Evolutionary conservation across 805 yeast species (phyloP).

Genomic region (Monosporozyma aerobia): DNA sequence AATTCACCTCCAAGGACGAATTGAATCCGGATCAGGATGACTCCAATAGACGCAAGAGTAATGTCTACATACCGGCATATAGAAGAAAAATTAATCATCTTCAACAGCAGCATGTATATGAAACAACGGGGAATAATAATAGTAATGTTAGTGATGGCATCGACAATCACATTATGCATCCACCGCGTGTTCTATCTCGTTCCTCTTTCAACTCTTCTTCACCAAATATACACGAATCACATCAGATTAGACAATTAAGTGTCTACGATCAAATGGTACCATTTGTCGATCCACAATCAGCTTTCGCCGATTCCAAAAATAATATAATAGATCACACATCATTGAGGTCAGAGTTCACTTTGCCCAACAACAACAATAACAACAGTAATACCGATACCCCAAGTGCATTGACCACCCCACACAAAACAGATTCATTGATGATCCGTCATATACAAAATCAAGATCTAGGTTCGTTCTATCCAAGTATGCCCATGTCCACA

Average conservation of each 20-base stretch:
- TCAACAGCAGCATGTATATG: neutral
- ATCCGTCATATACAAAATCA: conserved; percentile 12
- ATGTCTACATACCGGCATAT: conserved; percentile 32
- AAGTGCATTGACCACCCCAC: neutral
- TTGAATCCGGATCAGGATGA: neutral
- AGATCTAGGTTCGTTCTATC: conserved; percentile 24
- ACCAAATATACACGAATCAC: neutral
- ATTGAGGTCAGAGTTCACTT: neutral
- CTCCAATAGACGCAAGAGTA: conserved; percentile 2
- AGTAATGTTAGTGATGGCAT: neutral
- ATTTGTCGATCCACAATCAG: neutral
- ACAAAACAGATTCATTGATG: neutral
- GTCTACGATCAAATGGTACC: conserved; percentile 9
- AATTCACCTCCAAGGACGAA: neutral
- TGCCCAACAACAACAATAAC: neutral
- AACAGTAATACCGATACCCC: neutral
- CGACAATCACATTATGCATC: neutral
- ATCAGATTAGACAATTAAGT: conserved; percentile 1
- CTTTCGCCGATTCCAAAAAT: neutral
- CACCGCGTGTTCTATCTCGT: neutral
- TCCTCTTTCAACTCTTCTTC: neutral
- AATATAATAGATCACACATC: neutral
- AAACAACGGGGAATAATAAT: neutral
- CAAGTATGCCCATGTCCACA: conserved; percentile 15
- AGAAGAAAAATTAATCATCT: conserved; percentile 27